Conservation (phyloP, 371 early-diverging fungal species). For the Lichtheimia ramosa region DNA sequence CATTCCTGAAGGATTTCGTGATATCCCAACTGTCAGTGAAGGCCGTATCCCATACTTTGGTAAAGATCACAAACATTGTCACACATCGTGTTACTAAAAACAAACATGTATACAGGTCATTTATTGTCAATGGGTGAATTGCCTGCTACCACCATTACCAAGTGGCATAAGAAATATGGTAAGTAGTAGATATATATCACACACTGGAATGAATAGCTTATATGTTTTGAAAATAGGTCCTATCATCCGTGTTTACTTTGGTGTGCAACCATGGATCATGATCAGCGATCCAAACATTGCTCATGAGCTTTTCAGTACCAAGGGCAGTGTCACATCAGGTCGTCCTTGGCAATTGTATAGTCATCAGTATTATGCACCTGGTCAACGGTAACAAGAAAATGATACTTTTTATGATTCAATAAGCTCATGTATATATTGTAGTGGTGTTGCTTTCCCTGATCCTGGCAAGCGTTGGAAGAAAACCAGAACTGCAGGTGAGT, state of each 20-base stretch:
- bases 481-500: slow-evolving; percentile 13
- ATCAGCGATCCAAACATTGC: slow-evolving; percentile 23
- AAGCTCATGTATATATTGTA: not conserved
- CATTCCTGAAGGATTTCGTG: slow-evolving; percentile 2
- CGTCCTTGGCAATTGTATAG: slow-evolving; percentile 17
- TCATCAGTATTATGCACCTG: slow-evolving; percentile 12
- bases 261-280: slow-evolving; percentile 20
- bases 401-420: not conserved
- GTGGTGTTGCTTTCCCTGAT: slow-evolving; percentile 17
- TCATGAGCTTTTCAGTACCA: slow-evolving; percentile 22
- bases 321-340: slow-evolving; percentile 17
- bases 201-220: not conserved
- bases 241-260: slow-evolving; percentile 17
- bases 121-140: slow-evolving; percentile 14
- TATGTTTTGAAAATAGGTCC: slow-evolving; percentile 7
- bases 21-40: slow-evolving; percentile 8
- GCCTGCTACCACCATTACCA: slow-evolving; percentile 12
- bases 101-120: slow-evolving; percentile 12
- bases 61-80: not conserved
- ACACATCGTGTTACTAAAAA: not conserved
- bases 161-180: slow-evolving; percentile 16
- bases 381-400: slow-evolving; percentile 11
- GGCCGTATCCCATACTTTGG: slow-evolving; percentile 14
- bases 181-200: slow-evolving; percentile 3
- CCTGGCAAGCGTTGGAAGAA: slow-evolving; percentile 16